Evolutionary conservation across 129 eudicot species (phyloP).

Genomic region (Kitagawia praeruptora): DNA sequence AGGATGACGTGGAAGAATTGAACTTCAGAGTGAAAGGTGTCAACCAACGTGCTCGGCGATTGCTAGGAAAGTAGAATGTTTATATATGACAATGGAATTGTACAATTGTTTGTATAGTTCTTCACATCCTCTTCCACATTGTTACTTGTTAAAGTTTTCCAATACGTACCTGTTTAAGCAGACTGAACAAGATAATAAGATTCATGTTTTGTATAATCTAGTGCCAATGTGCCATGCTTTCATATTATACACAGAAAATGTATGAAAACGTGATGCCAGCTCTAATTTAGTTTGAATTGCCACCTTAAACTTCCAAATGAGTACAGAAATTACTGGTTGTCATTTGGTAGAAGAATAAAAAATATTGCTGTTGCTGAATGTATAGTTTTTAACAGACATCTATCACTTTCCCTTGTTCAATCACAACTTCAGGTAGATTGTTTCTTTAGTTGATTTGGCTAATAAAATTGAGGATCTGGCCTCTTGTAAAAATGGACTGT

Average conservation of each 20-base stretch:
- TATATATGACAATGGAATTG: neutral
- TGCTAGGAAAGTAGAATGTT: slow-evolving; percentile 55
- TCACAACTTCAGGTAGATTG: neutral
- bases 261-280: neutral
- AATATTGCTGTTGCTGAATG: neutral
- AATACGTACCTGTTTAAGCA: neutral
- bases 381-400: neutral
- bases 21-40: slow-evolving; percentile 54
- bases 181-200: neutral
- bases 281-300: neutral
- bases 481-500: neutral
- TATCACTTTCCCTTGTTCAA: neutral
- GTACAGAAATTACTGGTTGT: neutral
- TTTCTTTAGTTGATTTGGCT: neutral
- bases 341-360: too few species aligned
- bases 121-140: neutral
- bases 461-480: neutral
- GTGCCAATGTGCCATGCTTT: neutral
- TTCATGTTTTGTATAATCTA: neutral
- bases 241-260: neutral
- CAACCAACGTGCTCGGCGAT: slow-evolving; percentile 60
- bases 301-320: neutral
- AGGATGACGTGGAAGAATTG: slow-evolving; percentile 71
- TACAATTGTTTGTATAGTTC: neutral
- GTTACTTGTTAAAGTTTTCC: neutral